phyloP scores from a whole-genome alignment of 2,329 filamentous ascomycete species.

The Rutstroemia sydowiana region DNA sequence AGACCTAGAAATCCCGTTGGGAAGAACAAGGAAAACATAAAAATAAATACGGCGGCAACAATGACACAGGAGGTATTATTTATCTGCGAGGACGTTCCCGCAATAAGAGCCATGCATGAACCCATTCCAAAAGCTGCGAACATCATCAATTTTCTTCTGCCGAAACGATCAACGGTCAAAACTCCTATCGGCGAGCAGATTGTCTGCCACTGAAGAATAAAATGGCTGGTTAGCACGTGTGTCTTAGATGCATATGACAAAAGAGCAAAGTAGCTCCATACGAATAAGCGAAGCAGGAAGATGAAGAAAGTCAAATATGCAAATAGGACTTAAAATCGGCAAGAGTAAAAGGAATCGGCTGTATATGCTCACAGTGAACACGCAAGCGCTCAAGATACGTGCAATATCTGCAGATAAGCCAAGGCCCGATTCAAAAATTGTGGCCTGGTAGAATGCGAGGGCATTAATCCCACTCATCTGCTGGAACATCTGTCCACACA shows the following conservation, averaged over 20 bases:
- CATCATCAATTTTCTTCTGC: constrained; percentile 64
- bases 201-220: too few species aligned
- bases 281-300: too few species aligned
- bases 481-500: constrained; percentile 44
- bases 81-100: constrained; percentile 20
- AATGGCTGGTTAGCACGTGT: too few species aligned
- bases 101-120: constrained; percentile 56
- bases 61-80: constrained; percentile 22
- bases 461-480: constrained; percentile 40
- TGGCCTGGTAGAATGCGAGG: constrained; percentile 40
- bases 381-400: constrained; percentile 47
- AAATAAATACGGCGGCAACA: constrained; percentile 31
- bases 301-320: too few species aligned
- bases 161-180: constrained; percentile 46
- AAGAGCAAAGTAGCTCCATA: too few species aligned
- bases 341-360: too few species aligned
- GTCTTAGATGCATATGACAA: too few species aligned
- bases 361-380: too few species aligned
- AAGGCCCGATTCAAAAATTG: constrained; percentile 43
- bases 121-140: constrained; percentile 59
- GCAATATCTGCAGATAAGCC: constrained; percentile 40
- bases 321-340: too few species aligned
- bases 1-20: constrained; percentile 45
- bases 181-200: constrained; percentile 29
- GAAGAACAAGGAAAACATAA: constrained; percentile 47